Evolutionary conservation across 2,329 filamentous ascomycete species (phyloP).

Genomic region (Blastomyces parvus): DNA sequence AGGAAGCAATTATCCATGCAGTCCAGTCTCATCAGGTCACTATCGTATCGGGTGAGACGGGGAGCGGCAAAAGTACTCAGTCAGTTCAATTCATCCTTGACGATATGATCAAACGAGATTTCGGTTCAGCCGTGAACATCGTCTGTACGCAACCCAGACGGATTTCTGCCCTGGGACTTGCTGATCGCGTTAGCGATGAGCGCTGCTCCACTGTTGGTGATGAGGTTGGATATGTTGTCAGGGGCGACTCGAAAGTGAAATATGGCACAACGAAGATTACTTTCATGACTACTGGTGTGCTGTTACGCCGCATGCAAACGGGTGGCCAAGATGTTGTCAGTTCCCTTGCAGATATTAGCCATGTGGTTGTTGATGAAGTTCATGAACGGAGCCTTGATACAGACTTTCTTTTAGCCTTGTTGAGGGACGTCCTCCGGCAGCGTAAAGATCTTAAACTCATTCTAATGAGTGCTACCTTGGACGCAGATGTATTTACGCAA

Average conservation of each 20-base stretch:
- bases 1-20: conserved; percentile 63
- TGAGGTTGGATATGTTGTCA: conserved; percentile 85
- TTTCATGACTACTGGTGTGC: conserved; percentile 90
- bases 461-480: conserved; percentile 92
- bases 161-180: conserved; percentile 87
- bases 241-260: conserved; percentile 73
- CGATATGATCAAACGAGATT: conserved; percentile 65
- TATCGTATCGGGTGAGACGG: conserved; percentile 94
- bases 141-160: conserved; percentile 91
- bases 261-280: conserved; percentile 71
- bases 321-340: conserved; percentile 72
- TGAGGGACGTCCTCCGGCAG: conserved; percentile 68
- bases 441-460: conserved; percentile 78
- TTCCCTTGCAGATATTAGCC: conserved; percentile 80
- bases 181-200: conserved; percentile 89
- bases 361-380: conserved; percentile 92
- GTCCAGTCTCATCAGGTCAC: conserved; percentile 76
- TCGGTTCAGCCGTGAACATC: conserved; percentile 75
- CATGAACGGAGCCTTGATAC: conserved; percentile 93
- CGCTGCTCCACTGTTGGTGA: conserved; percentile 70
- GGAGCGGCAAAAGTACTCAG: conserved; percentile 93
- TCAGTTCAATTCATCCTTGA: conserved; percentile 94
- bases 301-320: conserved; percentile 82
- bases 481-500: conserved; percentile 71
- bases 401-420: conserved; percentile 79